Evolutionary conservation across 495 filamentous ascomycete genomes (phyloP), one percentile per base, ranked within the genome.

Genomic region (Gamarada debralockiae): DNA sequence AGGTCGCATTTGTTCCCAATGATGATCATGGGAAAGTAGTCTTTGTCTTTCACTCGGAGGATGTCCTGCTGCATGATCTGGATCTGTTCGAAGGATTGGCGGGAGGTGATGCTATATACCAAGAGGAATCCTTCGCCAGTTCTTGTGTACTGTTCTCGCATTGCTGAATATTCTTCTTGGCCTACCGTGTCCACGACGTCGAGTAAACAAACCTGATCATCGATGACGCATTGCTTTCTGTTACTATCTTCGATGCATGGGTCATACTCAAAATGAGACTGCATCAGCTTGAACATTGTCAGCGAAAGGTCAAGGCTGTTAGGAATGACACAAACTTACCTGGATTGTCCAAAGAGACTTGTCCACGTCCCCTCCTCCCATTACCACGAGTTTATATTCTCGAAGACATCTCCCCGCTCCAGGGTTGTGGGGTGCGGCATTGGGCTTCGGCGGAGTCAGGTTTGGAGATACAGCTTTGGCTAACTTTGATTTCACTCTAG

Each of bases 1-100:
- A 98, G 74, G 86, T 98, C 93, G 69, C 92, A 96, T 78, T 98
- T 98, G 79, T 98, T 98, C 54, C 89, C 93, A n/a, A 97, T 93
- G 8, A 98, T 89, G 51, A 97, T 96, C 73, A 98, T 96, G 57
- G 93, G 93, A 75, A 98, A 97, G 67, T 95, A 92, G 65, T 98
- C 93, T 79, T 92, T 97, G 74, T 97, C 93, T 77, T 98, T 98
- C 59, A 98, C 93, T 58, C 93, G 76, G 48, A 97, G 79, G 68
- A 98, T 98, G 72, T 98, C 95, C 78, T 97, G 92, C 72, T 97
- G 92, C 69, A 97, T 96, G 33, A 90, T 96, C 70, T 88, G 82
- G 67, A 98, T 97, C 73, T 98, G 93, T 68, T 97, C 92, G 66
- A 97, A 97, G 57, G 87, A 92, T 70, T 96, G 90, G 59, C 92